phyloP scores from a whole-genome alignment of 305 asterid genomes.

The Fraxinus nigra region DNA sequence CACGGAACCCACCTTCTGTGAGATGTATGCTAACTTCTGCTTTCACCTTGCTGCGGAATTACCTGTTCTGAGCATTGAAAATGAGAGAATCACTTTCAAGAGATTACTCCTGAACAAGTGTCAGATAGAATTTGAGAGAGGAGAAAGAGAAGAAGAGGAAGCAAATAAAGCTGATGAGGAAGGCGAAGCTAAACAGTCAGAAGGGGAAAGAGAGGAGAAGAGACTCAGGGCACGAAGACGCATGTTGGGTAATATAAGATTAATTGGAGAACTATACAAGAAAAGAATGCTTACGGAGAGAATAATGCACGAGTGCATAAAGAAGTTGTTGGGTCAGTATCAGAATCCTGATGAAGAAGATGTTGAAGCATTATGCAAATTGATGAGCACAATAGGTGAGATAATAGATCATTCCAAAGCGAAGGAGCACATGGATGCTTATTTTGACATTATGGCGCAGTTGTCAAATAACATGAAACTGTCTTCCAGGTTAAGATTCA shows the following conservation, averaged over 20 bases:
- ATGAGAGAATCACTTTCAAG: slow-evolving; percentile 44
- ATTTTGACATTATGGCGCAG: slow-evolving; percentile 38
- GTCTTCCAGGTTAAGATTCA: slow-evolving; percentile 53
- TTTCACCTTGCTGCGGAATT: slow-evolving; percentile 37
- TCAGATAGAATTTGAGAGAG: slow-evolving; percentile 58
- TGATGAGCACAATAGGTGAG: slow-evolving; percentile 56
- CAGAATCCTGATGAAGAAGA: slow-evolving; percentile 49
- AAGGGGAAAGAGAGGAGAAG: slow-evolving; percentile 48
- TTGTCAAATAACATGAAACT: slow-evolving; percentile 44
- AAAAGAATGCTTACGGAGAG: slow-evolving; percentile 57
- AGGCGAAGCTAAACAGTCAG: slow-evolving; percentile 43
- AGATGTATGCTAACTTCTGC: slow-evolving; percentile 56
- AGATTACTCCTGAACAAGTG: slow-evolving; percentile 50
- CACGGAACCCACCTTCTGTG: slow-evolving; percentile 51
- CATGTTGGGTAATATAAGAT: slow-evolving; percentile 51
- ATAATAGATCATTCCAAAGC: slow-evolving; percentile 51
- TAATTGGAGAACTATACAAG: slow-evolving; percentile 53
- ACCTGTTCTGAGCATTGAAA: slow-evolving; percentile 41
- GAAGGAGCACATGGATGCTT: slow-evolving; percentile 45
- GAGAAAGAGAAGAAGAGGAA: slow-evolving; percentile 47
- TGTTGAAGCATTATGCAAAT: slow-evolving; percentile 48
- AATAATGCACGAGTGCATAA: slow-evolving; percentile 52
- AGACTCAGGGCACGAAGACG: slow-evolving; percentile 44
- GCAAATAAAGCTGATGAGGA: slow-evolving; percentile 44
- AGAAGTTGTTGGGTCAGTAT: slow-evolving; percentile 43